phyloP scores from a whole-genome alignment of 495 filamentous ascomycete species.

The Xeromyces bisporus region DNA sequence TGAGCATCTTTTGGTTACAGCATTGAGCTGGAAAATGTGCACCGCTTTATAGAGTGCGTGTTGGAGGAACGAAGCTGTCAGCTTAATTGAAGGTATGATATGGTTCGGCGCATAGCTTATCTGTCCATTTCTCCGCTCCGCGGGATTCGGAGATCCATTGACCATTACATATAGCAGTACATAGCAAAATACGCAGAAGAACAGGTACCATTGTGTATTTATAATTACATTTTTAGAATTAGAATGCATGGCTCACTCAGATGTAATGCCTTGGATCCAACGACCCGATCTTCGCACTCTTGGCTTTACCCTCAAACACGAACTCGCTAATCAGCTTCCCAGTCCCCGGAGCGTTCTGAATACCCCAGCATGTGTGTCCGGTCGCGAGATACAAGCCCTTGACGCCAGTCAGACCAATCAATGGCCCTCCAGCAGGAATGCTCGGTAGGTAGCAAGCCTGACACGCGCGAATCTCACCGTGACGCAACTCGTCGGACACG shows the following conservation, averaged over 20 bases:
- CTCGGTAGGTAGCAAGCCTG: constrained; percentile 94
- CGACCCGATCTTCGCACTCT: constrained; percentile 52
- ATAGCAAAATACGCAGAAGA: no score
- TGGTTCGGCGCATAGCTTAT: no score
- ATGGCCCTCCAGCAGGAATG: constrained; percentile 48
- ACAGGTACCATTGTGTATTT: no score
- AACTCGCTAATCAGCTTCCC: constrained; percentile 79
- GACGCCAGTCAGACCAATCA: constrained; percentile 60
- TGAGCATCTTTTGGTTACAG: no score
- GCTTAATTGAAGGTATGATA: no score
- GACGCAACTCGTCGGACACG: constrained; percentile 58
- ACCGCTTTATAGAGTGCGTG: no score
- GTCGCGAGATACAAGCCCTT: constrained; percentile 70
- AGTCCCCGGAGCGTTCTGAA: constrained; percentile 88
- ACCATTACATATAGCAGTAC: no score
- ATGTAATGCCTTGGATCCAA: constrained; percentile 49
- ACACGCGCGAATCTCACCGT: constrained; percentile 59
- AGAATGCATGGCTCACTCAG: constrained; percentile 6
- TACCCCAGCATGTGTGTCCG: constrained; percentile 95
- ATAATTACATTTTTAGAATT: no score
- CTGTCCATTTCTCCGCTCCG: no score
- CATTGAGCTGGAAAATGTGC: no score
- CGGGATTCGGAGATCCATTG: no score
- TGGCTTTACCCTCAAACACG: constrained; percentile 62
- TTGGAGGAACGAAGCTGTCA: no score